Evolutionary conservation across 2,329 filamentous ascomycete species (phyloP), one percentile per base, ranked within the genome.

Genomic region (Claviceps pusilla): DNA sequence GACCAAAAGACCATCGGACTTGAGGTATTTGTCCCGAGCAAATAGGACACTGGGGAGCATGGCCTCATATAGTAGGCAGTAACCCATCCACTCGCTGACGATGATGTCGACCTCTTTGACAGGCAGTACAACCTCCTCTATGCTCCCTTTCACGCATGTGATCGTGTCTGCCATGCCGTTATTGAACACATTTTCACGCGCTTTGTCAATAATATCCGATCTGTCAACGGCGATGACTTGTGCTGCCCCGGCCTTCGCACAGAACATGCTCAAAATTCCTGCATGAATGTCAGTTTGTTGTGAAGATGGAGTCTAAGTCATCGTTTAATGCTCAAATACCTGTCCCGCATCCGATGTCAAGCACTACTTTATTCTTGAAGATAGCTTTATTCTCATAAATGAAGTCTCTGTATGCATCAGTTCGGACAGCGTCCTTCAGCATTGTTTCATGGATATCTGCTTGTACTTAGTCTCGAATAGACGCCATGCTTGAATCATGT

Each of bases 71-170:
- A 96, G 77, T 19, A 96, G 77, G 59, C 84, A 87, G 67, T 97
- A 97, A 35, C 90, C 90, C 90, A 97, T 97, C 90, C 90, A 97
- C 69, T 97, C 90, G 56, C 87, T 94, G 57, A 97, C 84, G 65
- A 97, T 95, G 63, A 97, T 85, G 70, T 97, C 91, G 48, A 96
- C 90, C 64, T 90, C 75, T 53, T 82, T 75, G 7, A 91, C 84
- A 1, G 87, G 89, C 28, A 89, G 76, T 55, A 71, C 76, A 54
- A 95, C 86, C 60, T 96, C 89, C 68, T 97, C 91, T 57, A 96
- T 87, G 64, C 88, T 87, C 42, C 91, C 90, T 59, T 84, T 81
- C 50, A 95, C 74, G 62, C 87, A 89, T 47, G 84, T 89, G 63
- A 97, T 89, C 29, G 77, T 76, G 61, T 83, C 75, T 31, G 80